Percentiles rank a stretch among this genome's conserved stretches.
Conservation (phyloP, 164 flowering plant species). For the Pachysandra terminalis region DNA sequence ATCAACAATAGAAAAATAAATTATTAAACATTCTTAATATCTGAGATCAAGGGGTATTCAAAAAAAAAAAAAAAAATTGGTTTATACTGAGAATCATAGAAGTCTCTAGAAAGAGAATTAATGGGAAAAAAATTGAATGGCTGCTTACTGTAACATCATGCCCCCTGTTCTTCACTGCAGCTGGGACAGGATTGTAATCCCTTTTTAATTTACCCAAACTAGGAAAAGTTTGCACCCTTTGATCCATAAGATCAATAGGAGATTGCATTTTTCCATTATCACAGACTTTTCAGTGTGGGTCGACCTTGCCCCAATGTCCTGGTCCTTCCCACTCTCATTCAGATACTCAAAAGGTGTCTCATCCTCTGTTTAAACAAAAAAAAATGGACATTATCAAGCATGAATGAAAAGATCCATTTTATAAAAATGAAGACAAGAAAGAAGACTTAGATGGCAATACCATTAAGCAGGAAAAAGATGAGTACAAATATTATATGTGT, state of each 20-base stretch:
- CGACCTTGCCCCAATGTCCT: conserved; percentile 48
- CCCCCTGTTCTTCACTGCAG: conserved; percentile 50
- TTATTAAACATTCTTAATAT: too few species aligned
- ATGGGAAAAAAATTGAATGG: too few species aligned
- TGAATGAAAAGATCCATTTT: background rate
- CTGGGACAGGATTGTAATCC: conserved; percentile 45
- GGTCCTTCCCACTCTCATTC: conserved; percentile 52
- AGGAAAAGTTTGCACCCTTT: conserved; percentile 29
- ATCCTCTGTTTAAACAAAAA: conserved; percentile 39
- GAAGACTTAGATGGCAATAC: background rate
- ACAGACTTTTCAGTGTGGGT: conserved; percentile 57
- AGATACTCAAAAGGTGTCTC: conserved; percentile 48
- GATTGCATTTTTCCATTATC: conserved; percentile 61
- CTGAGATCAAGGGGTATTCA: too few species aligned
- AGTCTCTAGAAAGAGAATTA: background rate
- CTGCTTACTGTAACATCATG: conserved; percentile 58
- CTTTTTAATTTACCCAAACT: conserved; percentile 35
- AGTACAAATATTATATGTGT: too few species aligned
- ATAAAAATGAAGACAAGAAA: background rate
- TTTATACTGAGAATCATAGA: background rate
- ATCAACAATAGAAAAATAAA: background rate
- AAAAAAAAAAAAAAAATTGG: too few species aligned
- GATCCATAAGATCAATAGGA: conserved; percentile 54
- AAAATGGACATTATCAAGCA: background rate
- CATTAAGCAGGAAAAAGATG: background rate